phyloP scores from a whole-genome alignment of 306 rosid genomes.

The peach (Prunus persica) region Prunus_persica_NCBIv2 NC_034009.1:43429501-43430000 shows the following conservation, averaged over 20 bases:
- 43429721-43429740: no score
- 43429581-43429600: neutral
- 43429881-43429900: neutral
- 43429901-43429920: no score
- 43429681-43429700: neutral
- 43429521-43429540: constrained; percentile 8
- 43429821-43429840: no score
- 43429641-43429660: neutral
- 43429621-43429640: neutral
- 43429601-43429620: neutral
- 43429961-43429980: neutral
- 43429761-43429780: no score
- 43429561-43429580: constrained; percentile 26
- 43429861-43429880: no score
- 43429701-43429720: no score
- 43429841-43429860: neutral
- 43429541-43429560: constrained; percentile 26
- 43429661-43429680: neutral
- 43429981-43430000: neutral
- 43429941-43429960: no score
- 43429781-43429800: no score
- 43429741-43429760: no score
- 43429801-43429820: no score
- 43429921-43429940: no score
- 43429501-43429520: constrained; percentile 30